Base-by-base conservation (phyloP, 2,329 filamentous ascomycete genomes). In the Monilinia fructicola region DNA sequence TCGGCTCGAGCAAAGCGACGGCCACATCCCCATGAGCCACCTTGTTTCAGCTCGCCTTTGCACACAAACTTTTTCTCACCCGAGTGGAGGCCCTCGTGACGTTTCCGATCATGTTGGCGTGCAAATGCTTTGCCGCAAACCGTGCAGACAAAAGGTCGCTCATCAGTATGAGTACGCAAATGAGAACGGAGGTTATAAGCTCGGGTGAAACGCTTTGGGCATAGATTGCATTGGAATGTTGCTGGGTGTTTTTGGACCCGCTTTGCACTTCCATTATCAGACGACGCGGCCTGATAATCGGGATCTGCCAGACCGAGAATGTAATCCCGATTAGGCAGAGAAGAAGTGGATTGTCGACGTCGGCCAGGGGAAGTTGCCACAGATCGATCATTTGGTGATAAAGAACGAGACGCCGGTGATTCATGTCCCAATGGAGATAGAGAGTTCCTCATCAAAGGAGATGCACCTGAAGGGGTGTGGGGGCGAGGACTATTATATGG, bases 31-130 rank as follows among this genome's bases (percentile, higher is more conserved):
- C 95, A 99, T 71, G 90, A 87, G 6, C 89, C 89, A 56, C 89
- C 88, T 2, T 87, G 87, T 72, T 94, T 93, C 60, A 99, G 86
- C 67, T 93, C 91, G 64, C 95, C 95, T 72, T 92, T 93, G 79
- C 95, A 99, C 10, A 98, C 91, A 76, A 98, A 99, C 76, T 97
- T 98, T 86, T 98, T 99, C 80, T 99, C 95, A 53, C 95, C 95
- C 0, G 92, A 96, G 76, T 99, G 95, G 53, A 99, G 81, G 50
- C 94, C 93, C 79, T 99, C 95, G 78, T 99, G 95, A 50, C 95
- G 90, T 79, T 99, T 99, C 55, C 95, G 90, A 77, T 99, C 95
- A 76, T 99, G 95, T 76, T 99, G 95, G 35, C 95, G 90, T 7
- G 95, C 95, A 79, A 99, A 99, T 0, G 95, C 95, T 78, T 99